These are phyloP conservation scores for Starmera amethionina DNA, from an alignment of 805 yeast species.

Conservation along the genomic window DNA sequence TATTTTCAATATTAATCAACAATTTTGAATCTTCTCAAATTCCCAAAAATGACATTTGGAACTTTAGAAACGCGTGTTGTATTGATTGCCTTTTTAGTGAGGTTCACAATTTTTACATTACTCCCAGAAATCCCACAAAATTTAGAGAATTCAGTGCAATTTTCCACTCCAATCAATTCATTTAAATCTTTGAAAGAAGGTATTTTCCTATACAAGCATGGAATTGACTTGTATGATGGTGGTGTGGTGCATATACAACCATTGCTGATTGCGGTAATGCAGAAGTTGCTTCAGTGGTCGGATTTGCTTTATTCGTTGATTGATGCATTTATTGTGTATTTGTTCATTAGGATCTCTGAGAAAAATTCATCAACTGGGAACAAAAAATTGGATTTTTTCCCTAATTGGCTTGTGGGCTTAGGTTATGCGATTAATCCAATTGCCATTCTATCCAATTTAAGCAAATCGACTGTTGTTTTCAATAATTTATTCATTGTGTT, in stretches of 20 bases:
- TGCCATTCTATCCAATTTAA: slow-evolving; percentile 52
- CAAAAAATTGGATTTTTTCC: slow-evolving; percentile 1
- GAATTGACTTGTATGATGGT: slow-evolving; percentile 66
- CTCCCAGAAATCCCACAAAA: slow-evolving; percentile 21
- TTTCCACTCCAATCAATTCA: slow-evolving; percentile 69
- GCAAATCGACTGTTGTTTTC: slow-evolving; percentile 58
- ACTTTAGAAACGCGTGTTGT: background rate
- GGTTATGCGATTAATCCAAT: slow-evolving; percentile 77
- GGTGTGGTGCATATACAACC: slow-evolving; percentile 87
- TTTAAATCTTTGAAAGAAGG: slow-evolving; percentile 60
- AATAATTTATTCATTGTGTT: slow-evolving; percentile 47
- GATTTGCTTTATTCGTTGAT: slow-evolving; percentile 42
- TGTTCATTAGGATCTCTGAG: slow-evolving; percentile 39
- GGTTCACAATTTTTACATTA: background rate
- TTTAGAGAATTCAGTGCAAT: slow-evolving; percentile 44
- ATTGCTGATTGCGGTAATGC: slow-evolving; percentile 44
- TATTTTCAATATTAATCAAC: no score
- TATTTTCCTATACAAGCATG: slow-evolving; percentile 45
- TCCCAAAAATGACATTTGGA: background rate
- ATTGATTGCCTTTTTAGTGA: background rate
- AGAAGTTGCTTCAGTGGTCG: slow-evolving; percentile 10
- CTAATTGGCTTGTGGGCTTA: slow-evolving; percentile 42
- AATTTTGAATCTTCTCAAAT: no score
- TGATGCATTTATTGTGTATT: slow-evolving; percentile 50
- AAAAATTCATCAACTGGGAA: slow-evolving; percentile 15